A percentile compares a stretch with the other conserved stretches of the same genome.
phyloP scores from a whole-genome alignment of 2,329 filamentous ascomycete species.

The Stylonectria norvegica region DNA sequence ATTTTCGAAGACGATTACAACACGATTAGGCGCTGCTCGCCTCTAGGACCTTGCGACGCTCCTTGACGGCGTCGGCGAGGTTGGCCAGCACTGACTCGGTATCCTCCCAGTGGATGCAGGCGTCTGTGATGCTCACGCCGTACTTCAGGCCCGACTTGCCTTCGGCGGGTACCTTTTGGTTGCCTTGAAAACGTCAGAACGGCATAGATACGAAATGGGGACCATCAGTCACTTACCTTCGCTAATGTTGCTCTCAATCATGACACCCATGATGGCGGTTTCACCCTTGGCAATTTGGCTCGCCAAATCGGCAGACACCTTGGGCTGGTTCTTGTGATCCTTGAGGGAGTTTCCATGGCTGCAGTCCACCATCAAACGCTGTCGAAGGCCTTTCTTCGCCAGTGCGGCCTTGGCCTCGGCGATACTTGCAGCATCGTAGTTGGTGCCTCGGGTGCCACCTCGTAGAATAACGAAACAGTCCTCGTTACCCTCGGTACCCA shows the following conservation, averaged over 20 bases:
- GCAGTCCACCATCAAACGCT: conserved; percentile 95
- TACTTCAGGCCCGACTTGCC: conserved; percentile 83
- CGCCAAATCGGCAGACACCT: conserved; percentile 78
- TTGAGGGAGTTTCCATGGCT: conserved; percentile 95
- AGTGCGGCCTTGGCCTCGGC: conserved; percentile 78
- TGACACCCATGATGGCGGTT: conserved; percentile 87
- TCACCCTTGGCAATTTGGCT: conserved; percentile 85
- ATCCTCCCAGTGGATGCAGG: conserved; percentile 92
- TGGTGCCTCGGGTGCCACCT: conserved; percentile 88
- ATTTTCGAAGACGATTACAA: too few species aligned
- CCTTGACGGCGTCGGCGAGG: conserved; percentile 76
- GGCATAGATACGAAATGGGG: not conserved
- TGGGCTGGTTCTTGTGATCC: conserved; percentile 95
- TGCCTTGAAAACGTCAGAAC: conserved; percentile 46
- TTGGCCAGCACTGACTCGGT: conserved; percentile 74
- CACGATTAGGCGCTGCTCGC: conserved; percentile 24
- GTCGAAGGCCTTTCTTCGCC: conserved; percentile 66
- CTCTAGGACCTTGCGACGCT: conserved; percentile 39
- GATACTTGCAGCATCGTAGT: conserved; percentile 86
- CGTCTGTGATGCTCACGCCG: conserved; percentile 95
- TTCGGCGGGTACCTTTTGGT: conserved; percentile 86
- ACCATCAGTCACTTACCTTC: conserved; percentile 61
- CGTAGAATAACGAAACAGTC: conserved; percentile 96
- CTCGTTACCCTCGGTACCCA: conserved; percentile 89
- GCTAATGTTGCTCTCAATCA: conserved; percentile 98